These are phyloP conservation scores for Euphorbia pulcherrima DNA, from an alignment of 345 rosid species.

Conservation along the genomic window DNA sequence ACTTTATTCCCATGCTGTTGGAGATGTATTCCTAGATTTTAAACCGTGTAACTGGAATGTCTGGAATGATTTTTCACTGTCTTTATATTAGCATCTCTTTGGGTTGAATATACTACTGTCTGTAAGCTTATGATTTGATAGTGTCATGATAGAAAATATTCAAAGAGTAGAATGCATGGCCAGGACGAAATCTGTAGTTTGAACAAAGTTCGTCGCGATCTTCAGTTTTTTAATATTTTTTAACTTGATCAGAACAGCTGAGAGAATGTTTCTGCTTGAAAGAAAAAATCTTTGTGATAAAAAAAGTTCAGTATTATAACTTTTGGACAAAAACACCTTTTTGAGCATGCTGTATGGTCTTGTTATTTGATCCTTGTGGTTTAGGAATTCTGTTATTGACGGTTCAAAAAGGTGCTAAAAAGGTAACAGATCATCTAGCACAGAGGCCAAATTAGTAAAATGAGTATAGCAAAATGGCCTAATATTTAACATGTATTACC, in stretches of 20 bases:
- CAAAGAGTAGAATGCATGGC: not conserved
- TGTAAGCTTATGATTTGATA: not conserved
- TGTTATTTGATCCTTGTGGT: too few species aligned
- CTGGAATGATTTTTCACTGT: not conserved
- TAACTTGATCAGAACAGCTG: not conserved
- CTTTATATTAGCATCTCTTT: not conserved
- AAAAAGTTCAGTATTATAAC: too few species aligned
- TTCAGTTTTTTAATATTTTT: not conserved
- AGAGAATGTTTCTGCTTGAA: not conserved
- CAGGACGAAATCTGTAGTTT: not conserved
- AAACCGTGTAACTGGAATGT: not conserved
- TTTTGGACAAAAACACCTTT: too few species aligned
- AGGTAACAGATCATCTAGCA: too few species aligned
- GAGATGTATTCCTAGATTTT: not conserved
- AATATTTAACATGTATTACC: too few species aligned
- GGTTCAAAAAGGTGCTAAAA: too few species aligned
- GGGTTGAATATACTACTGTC: not conserved
- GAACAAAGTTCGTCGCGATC: too few species aligned
- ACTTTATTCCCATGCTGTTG: not conserved
- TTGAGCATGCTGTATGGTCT: too few species aligned
- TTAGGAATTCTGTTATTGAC: too few species aligned
- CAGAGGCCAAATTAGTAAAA: too few species aligned
- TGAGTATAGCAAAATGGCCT: too few species aligned
- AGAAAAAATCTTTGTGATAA: not conserved
- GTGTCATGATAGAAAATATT: not conserved